Conservation (phyloP, 2,329 filamentous ascomycete genomes). For the Clarireedia monteithiana region DNA sequence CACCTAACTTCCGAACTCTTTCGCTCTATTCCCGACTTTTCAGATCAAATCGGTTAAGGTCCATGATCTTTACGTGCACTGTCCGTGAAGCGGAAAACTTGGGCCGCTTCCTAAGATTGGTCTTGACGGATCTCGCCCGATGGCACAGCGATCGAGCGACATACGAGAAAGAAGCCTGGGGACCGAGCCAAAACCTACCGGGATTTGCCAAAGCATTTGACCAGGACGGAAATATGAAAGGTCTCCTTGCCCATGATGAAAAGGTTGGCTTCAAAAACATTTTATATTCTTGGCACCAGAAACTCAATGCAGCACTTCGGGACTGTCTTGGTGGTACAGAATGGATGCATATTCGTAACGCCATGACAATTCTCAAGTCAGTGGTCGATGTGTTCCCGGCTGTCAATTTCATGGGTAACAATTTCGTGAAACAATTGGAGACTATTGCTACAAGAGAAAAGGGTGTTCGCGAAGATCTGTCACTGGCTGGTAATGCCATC, state of each 20-base stretch:
- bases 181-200: slow-evolving; percentile 54
- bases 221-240: slow-evolving; percentile 59
- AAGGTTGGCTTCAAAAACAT: slow-evolving; percentile 78
- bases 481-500: slow-evolving; percentile 64
- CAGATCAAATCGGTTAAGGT: slow-evolving; percentile 69
- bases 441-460: slow-evolving; percentile 58
- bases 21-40: slow-evolving; percentile 80
- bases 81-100: slow-evolving; percentile 87
- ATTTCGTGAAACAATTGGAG: slow-evolving; percentile 55
- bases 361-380: slow-evolving; percentile 79
- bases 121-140: slow-evolving; percentile 67
- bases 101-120: slow-evolving; percentile 80
- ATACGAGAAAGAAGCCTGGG: slow-evolving; percentile 79
- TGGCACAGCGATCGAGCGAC: slow-evolving; percentile 75
- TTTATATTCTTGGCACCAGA: slow-evolving; percentile 84
- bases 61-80: slow-evolving; percentile 82
- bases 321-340: slow-evolving; percentile 74
- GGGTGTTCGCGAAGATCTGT: slow-evolving; percentile 61
- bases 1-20: slow-evolving; percentile 80
- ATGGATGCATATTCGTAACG: slow-evolving; percentile 97
- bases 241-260: slow-evolving; percentile 73
- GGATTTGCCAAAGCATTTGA: slow-evolving; percentile 75
- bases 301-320: slow-evolving; percentile 71
- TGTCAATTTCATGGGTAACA: slow-evolving; percentile 77
- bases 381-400: slow-evolving; percentile 78